Evolutionary conservation across 805 yeast species (phyloP), one percentile per base, ranked within the genome.

Genomic region (Saturnispora sekii): DNA sequence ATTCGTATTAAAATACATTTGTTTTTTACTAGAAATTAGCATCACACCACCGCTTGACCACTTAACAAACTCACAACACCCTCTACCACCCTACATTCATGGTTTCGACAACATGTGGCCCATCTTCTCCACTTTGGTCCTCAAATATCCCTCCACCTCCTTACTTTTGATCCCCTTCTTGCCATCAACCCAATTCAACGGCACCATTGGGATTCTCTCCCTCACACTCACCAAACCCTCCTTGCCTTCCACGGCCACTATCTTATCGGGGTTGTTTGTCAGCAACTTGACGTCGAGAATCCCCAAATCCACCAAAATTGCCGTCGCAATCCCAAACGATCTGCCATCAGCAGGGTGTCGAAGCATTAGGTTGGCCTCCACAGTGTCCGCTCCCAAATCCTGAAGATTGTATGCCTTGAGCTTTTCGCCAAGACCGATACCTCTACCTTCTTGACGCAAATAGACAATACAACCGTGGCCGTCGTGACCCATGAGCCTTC

Each of bases 271-370:
- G 59, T 93, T 93, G 59, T 93, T 93, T 1, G 99, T 93, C 58
- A 93, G 68, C 35, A 93, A 69, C 53, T 83, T 77, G 50, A 93
- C 80, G 44, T 82, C 73, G 17, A 64, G 61, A 49, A 86, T 73
- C 10, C 88, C 93, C 52, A 93, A 69, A 63, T 93, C 99, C 38
- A 81, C 59, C 43, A 93, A 68, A 33, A 93, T 93, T 2, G 97
- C 93, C 9, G 97, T 93, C 6, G 97, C 98, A 48, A 93, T 68
- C 1, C 93, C 80, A 61, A 90, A 93, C 38, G 89, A 83, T 55
- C 99, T 78, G n/a, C 85, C 95, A 63, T 93, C 99, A 0, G 97
- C 97, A 5, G 99, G 99, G 57, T 93, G 99, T 54, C 96, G 76
- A 51, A 93, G 72, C 67, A 93, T 62, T 47, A 93, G 67, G 63